These are phyloP conservation scores for Fusarium nelsonii DNA, from an alignment of 2,329 filamentous ascomycete species.

Conservation along the genomic window DNA sequence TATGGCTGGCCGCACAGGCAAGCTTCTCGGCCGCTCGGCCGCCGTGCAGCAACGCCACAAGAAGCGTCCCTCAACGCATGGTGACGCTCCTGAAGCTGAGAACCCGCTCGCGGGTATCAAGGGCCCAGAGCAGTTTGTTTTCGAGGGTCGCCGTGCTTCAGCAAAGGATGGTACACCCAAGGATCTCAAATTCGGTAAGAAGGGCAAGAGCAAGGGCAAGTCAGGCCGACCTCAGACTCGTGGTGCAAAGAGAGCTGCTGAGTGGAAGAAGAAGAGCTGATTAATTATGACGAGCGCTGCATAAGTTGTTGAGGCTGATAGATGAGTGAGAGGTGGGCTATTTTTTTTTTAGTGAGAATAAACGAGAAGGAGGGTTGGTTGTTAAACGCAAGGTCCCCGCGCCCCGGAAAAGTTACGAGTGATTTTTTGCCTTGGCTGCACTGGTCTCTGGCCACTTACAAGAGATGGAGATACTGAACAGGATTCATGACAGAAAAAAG, in stretches of 20 bases:
- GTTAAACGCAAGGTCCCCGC: constrained; percentile 20
- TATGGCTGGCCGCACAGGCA: constrained; percentile 77
- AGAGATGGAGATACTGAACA: constrained; percentile 25
- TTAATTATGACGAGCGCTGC: constrained; percentile 6
- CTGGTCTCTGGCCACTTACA: constrained; percentile 27
- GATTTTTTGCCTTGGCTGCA: constrained; percentile 33
- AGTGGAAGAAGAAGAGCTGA: constrained; percentile 60
- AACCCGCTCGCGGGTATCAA: constrained; percentile 54
- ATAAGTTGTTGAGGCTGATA: constrained; percentile 7
- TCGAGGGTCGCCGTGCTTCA: constrained; percentile 82
- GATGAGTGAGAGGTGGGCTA: constrained; percentile 10
- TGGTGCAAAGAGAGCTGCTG: constrained; percentile 56
- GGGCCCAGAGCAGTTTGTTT: constrained; percentile 78
- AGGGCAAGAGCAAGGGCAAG: constrained; percentile 63
- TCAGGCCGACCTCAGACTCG: constrained; percentile 55
- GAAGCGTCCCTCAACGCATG: constrained; percentile 37
- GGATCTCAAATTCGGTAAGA: constrained; percentile 71
- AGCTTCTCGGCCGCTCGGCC: constrained; percentile 78
- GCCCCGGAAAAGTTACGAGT: constrained; percentile 39
- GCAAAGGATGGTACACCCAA: constrained; percentile 73
- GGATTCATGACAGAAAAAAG: constrained; percentile 6
- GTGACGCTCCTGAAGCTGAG: constrained; percentile 37
- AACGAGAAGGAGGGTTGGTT: constrained; percentile 16
- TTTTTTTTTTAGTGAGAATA: constrained; percentile 10
- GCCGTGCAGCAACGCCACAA: constrained; percentile 62